Base-by-base conservation (phyloP, 1,139 yeast genomes). In the Suhomyces ambrosiae region DNA sequence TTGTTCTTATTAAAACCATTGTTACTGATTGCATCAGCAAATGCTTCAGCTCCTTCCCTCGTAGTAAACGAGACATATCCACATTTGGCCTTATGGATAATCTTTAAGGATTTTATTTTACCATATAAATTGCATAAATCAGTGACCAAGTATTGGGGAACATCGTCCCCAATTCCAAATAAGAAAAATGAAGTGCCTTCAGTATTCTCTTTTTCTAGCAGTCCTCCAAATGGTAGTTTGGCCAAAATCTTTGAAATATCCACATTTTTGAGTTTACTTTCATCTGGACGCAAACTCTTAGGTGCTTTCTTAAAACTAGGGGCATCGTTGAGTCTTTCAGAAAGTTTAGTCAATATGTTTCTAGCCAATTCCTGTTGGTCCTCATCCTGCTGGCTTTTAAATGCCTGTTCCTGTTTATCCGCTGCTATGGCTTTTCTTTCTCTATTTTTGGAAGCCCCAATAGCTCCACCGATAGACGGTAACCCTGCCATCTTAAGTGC, bases 401-500 rank as follows among this genome's bases (percentile, higher is more conserved):
- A 49, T 47, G 46, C 51, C 14, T 45, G 51, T 33, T 68, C 64
- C 40, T 58, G 58, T 47, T 70, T 56, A 51, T 70, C 72, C 5
- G 72, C 71, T 43, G 55, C 53, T 3, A 64, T 53, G 11, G 74
- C 71, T 58, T 66, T 51, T 53, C 76, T 79, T 42, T 69, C 76
- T 2, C 71, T 59, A 40, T 71, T 64, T 30, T 52, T 53, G 6
- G 35, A 35, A 21, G 19, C 24, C 4, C 58, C 54, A 9, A 37
- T 26, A 2, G 41, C 37, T 13, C 23, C 59, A 9, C 30, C 30
- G 5, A 35, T 10, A 12, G 35, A 21, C 7, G 24, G 27, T 12
- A 75, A 60, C 7, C 85, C 86, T 4, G 92, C 85, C 75, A 88
- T 72, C 52, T 81, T 80, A 52, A 89, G 61, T 1, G 96, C 88